Evolutionary conservation across 352 stramenopile genomes (phyloP), one percentile per base, ranked within the genome.

Genomic region (Pythium graminicola): DNA sequence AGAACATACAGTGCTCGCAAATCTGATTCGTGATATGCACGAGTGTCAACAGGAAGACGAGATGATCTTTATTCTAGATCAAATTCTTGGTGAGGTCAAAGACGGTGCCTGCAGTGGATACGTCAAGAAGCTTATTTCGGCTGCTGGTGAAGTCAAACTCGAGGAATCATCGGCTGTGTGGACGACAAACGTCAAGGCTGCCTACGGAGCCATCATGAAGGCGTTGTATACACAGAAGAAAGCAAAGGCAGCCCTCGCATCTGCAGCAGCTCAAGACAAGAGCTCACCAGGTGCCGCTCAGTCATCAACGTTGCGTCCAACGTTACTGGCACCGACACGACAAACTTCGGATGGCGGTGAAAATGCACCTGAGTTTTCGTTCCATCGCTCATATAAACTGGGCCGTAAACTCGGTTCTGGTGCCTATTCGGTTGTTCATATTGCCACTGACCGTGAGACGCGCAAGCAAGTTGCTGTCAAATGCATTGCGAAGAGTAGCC

Each of bases 401-500:
- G 85, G 84, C 10, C 72, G 81, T 6, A 86, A 93, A 59, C 70
- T 97, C 7, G 89, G 89, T 1, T 85, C 76, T 9, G 89, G 89
- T 2, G 83, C 77, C 13, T 96, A 89, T 64, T 94, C 85, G 27
- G 81, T 95, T 11, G 89, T 97, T 22, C 85, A 91, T 54, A 83
- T 85, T 56, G 86, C 73, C 9, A 90, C 80, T 5, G 67, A 93
- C 40, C 67, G 76, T 11, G 67, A 79, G 49, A 89, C 75, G 28
- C 62, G 70, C 31, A 87, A 89, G 56, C 77, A 89, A 31, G 77
- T 89, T 24, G 80, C 80, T 2, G 78, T 91, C n/a, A 91, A 91
- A 59, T 87, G 75, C 39, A 82, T 91, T 16, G 69, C 73, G 1
- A 89, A 87, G 53, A 60, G 53, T 32, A 79, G 67, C 55, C 54